Conservation (phyloP, 2,329 filamentous ascomycete genomes). For the Exophiala viscosa region DNA sequence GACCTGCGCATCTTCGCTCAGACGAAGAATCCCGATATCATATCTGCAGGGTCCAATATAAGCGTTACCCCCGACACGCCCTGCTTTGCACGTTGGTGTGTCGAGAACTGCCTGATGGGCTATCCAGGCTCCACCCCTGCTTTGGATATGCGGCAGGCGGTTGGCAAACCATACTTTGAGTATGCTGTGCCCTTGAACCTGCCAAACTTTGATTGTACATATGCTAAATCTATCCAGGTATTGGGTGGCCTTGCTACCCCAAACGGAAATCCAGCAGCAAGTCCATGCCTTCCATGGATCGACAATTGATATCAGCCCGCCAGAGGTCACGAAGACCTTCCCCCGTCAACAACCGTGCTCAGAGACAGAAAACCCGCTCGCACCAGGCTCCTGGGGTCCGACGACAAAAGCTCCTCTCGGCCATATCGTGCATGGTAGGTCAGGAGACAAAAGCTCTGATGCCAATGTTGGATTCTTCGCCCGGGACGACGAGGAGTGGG, state of each 20-base stretch:
- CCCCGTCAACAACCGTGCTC: neutral
- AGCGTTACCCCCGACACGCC: too few species aligned
- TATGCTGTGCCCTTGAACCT: slow-evolving; percentile 1
- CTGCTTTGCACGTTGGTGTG: neutral
- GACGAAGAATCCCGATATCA: neutral
- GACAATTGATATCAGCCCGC: too few species aligned
- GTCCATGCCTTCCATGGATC: too few species aligned
- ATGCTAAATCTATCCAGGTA: too few species aligned
- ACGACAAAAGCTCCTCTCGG: slow-evolving; percentile 36
- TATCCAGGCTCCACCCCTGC: slow-evolving; percentile 28
- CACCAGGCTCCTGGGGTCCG: slow-evolving; percentile 25
- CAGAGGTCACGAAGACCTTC: slow-evolving; percentile 13
- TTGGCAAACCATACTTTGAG: slow-evolving; percentile 25
- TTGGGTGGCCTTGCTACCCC: too few species aligned
- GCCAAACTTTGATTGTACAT: too few species aligned
- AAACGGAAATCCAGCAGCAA: too few species aligned
- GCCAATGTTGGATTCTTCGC: slow-evolving; percentile 41
- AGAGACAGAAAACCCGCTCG: neutral
- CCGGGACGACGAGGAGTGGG: slow-evolving; percentile 22
- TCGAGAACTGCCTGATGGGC: slow-evolving; percentile 20
- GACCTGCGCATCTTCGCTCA: slow-evolving; percentile 40
- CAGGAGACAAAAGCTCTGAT: slow-evolving; percentile 39
- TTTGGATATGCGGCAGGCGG: slow-evolving; percentile 16
- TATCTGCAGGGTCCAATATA: too few species aligned
- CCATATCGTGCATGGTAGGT: slow-evolving; percentile 42